Evolutionary conservation across 2,329 filamentous ascomycete genomes (phyloP).

Genomic region (Xylariaceae sp.): DNA sequence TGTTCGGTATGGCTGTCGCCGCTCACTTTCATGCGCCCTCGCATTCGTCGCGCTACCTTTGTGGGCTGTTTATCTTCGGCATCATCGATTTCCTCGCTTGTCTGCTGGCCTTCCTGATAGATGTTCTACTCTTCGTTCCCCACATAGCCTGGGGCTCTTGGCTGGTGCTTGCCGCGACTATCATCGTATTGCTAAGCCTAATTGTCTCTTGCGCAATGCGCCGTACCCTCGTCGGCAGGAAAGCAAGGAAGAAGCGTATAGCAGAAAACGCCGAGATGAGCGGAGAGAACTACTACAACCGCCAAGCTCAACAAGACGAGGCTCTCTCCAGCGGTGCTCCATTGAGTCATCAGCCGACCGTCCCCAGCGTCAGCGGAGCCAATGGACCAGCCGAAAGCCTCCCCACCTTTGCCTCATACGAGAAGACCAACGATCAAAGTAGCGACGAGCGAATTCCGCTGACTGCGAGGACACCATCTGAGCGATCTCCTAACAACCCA

Average conservation of each 20-base stretch:
- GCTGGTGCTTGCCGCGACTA: slow-evolving; percentile 84
- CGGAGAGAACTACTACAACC: slow-evolving; percentile 84
- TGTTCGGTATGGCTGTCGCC: slow-evolving; percentile 73
- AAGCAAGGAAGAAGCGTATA: slow-evolving; percentile 88
- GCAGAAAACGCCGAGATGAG: slow-evolving; percentile 97
- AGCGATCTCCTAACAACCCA: slow-evolving; percentile 50
- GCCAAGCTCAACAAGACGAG: slow-evolving; percentile 55
- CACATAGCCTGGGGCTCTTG: slow-evolving; percentile 94
- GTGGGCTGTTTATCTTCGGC: slow-evolving; percentile 80
- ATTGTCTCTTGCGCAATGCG: slow-evolving; percentile 94
- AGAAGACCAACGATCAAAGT: slow-evolving; percentile 59
- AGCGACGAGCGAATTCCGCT: slow-evolving; percentile 71
- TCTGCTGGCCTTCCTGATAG: slow-evolving; percentile 84
- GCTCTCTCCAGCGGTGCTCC: slow-evolving; percentile 38
- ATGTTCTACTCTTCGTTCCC: slow-evolving; percentile 91
- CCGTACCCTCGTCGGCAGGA: slow-evolving; percentile 83
- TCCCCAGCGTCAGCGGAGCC: slow-evolving; percentile 56
- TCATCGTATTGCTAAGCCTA: slow-evolving; percentile 76
- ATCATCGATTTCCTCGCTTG: slow-evolving; percentile 82
- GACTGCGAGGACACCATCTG: slow-evolving; percentile 62
- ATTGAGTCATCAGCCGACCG: slow-evolving; percentile 52
- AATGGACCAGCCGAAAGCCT: slow-evolving; percentile 47
- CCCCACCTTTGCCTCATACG: slow-evolving; percentile 62
- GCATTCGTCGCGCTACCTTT: slow-evolving; percentile 85
- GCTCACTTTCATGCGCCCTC: slow-evolving; percentile 85